phyloP scores from a whole-genome alignment of 768 basidiomycete species.

The Lepiota brunneoincarnata region DNA sequence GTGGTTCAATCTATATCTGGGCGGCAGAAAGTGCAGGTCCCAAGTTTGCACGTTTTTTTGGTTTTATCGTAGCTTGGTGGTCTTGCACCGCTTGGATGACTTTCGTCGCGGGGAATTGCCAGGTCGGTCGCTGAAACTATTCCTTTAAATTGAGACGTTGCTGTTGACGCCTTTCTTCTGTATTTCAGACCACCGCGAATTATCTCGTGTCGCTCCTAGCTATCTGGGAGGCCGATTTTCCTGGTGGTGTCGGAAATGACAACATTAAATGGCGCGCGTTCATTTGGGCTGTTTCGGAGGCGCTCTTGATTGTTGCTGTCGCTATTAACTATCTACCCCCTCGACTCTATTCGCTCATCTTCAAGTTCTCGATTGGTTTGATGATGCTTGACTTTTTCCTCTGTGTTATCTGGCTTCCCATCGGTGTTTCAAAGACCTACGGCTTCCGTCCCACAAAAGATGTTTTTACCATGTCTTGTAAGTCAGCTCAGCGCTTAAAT shows the following conservation, averaged over 20 bases:
- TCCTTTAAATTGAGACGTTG: background rate
- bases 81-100: constrained; percentile 96
- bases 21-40: constrained; percentile 90
- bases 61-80: constrained; percentile 94
- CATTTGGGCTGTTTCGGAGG: constrained; percentile 82
- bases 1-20: constrained; percentile 94
- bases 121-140: constrained; percentile 41
- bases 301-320: constrained; percentile 64
- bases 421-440: constrained; percentile 85
- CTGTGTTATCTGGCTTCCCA: constrained; percentile 89
- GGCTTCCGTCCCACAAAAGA: constrained; percentile 84
- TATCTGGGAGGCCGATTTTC: constrained; percentile 80
- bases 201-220: constrained; percentile 83
- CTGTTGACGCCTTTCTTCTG: background rate
- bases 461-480: constrained; percentile 80
- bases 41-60: constrained; percentile 82
- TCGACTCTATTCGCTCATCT: constrained; percentile 67
- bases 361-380: constrained; percentile 70
- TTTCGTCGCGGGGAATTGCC: constrained; percentile 84
- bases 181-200: constrained; percentile 74
- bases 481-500: constrained; percentile 21
- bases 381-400: constrained; percentile 88
- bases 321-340: constrained; percentile 87
- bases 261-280: constrained; percentile 87
- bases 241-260: constrained; percentile 66